Evolutionary conservation across 2,329 filamentous ascomycete genomes (phyloP).

Genomic region (Sclerotinia glacialis): DNA sequence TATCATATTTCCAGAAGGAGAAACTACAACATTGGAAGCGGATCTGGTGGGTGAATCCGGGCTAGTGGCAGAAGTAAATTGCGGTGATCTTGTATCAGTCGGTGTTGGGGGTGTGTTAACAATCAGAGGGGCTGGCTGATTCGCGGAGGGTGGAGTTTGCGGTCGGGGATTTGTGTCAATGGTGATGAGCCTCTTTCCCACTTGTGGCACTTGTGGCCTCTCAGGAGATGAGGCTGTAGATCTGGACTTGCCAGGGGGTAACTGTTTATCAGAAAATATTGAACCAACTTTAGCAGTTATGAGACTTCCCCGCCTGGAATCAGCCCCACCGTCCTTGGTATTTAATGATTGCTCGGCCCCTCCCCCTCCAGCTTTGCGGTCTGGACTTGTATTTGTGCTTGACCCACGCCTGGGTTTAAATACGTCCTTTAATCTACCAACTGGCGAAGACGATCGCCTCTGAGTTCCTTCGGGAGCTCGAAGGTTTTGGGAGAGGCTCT

Average conservation of each 20-base stretch:
- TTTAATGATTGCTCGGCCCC: constrained; percentile 23
- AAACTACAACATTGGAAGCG: constrained; percentile 54
- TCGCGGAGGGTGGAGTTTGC: constrained; percentile 35
- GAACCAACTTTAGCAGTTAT: constrained; percentile 35
- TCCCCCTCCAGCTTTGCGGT: constrained; percentile 38
- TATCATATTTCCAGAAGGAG: constrained; percentile 68
- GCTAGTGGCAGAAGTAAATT: constrained; percentile 33
- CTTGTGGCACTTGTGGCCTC: constrained; percentile 32
- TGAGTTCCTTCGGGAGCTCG: constrained; percentile 46
- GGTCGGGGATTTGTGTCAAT: constrained; percentile 36
- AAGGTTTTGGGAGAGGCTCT: constrained; percentile 41
- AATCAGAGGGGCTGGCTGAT: constrained; percentile 49
- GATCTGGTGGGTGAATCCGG: constrained; percentile 25
- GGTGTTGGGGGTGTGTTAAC: constrained; percentile 67
- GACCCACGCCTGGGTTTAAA: constrained; percentile 51
- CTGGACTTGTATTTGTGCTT: constrained; percentile 48
- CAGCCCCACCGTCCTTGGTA: constrained; percentile 29
- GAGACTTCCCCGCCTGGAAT: constrained; percentile 34
- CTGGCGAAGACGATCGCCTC: constrained; percentile 65
- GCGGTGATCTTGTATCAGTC: constrained; percentile 45
- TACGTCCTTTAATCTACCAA: constrained; percentile 67
- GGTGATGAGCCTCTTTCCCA: constrained; percentile 29
- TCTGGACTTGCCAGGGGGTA: constrained; percentile 23
- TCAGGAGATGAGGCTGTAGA: constrained; percentile 35
- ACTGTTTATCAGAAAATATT: constrained; percentile 36